Evolutionary conservation across 345 rosid genomes (phyloP), one percentile per base, ranked within the genome.

Genomic region (Chamaenerion angustifolium): DNA sequence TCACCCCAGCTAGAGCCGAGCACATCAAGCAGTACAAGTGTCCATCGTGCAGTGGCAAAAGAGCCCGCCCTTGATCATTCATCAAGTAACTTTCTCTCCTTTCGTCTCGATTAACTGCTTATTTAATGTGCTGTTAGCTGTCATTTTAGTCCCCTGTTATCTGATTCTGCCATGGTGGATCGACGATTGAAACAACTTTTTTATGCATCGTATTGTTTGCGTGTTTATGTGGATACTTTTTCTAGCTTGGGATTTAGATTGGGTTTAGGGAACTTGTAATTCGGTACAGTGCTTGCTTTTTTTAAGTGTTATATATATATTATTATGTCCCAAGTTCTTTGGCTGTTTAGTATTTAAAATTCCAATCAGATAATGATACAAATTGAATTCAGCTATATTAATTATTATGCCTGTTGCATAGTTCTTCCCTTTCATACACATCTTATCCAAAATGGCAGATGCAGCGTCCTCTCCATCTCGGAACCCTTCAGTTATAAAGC

Each of bases 1-100:
- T 87, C 40, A 87, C 95, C 51, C 89, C 95, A 4, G 83, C 95
- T 37, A 77, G 70, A 63, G 95, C 95, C 3, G 87, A 83, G 77
- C 94, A 83, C 57, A 87, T 87, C 62, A 76, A 83, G 76, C 89
- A 79, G 52, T 83, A 81, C 77, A 83, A 83, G 58, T 87, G 96
- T 62, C 87, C 95, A 15, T 66, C 89, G 11, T 86, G 95, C 78
- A 83, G 76, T 66, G 78, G 71, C 79, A 86, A 86, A 71, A 78
- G 86, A 73, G 80, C 68, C 6, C 72, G 95, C 49, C 67, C 86
- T 14, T 83, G 74, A 76, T 54, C 2, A 40, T 49, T 40, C 18
- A 53, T 11, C 14, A 50, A 49, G 40, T 40, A 50, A 14, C 16
- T 31, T 27, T 21, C 42, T 50, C 42, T 50, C 16, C 13, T 2